Conservation (phyloP, 2,329 filamentous ascomycete species). For the Sporothrix dimorphospora region DNA sequence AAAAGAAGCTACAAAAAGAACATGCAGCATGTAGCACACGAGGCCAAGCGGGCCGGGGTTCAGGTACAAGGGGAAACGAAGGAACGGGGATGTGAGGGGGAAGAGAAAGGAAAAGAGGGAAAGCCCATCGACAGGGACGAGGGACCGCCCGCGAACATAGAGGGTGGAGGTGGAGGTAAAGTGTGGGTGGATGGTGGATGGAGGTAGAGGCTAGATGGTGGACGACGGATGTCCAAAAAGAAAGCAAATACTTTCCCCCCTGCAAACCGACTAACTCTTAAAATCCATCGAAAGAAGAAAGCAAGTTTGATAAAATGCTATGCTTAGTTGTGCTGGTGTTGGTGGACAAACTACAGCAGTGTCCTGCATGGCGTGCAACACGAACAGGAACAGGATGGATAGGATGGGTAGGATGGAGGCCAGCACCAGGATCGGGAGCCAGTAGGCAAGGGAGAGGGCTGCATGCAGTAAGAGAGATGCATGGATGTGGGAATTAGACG, state of each 20-base stretch:
- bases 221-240: neutral
- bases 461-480: neutral
- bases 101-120: neutral
- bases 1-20: neutral
- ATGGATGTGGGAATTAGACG: neutral
- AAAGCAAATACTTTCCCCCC: neutral
- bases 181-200: neutral
- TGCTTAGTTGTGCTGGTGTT: neutral
- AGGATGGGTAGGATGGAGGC: neutral
- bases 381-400: slow-evolving; percentile 9
- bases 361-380: neutral
- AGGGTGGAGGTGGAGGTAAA: neutral
- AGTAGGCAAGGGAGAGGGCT: slow-evolving; percentile 15
- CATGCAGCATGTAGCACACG: neutral
- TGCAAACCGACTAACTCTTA: neutral
- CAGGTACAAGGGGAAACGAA: neutral
- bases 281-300: neutral
- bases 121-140: neutral
- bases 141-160: neutral
- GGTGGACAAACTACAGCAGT: neutral
- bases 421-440: neutral
- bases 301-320: slow-evolving; percentile 15
- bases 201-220: neutral
- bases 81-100: neutral
- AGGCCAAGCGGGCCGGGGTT: neutral